A percentile compares a stretch with the other conserved stretches of the same genome.
Evolutionary conservation across 192 early-diverging fungal species (phyloP).

Genomic region (Coemansia sp.): DNA sequence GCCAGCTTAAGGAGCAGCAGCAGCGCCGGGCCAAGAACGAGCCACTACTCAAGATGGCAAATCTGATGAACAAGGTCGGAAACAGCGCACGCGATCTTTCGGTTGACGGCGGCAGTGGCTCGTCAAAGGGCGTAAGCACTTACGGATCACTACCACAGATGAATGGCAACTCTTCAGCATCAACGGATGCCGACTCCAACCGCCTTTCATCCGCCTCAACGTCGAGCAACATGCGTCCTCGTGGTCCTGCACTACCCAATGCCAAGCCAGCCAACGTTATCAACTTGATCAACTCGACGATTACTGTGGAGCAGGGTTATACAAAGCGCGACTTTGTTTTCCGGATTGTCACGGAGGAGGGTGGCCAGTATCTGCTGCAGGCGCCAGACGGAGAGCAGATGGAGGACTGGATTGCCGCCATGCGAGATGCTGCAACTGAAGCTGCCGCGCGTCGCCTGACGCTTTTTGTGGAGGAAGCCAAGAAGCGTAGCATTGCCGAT

Average conservation of each 20-base stretch:
- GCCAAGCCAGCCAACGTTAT: constrained; percentile 68
- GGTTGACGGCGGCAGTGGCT: constrained; percentile 16
- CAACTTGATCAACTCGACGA: constrained; percentile 75
- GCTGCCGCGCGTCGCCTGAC: constrained; percentile 69
- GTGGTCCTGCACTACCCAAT: constrained; percentile 47
- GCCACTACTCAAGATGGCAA: constrained; percentile 55
- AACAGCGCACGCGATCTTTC: constrained; percentile 33
- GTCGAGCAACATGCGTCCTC: constrained; percentile 35
- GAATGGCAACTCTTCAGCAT: not conserved
- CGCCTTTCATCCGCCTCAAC: constrained; percentile 25
- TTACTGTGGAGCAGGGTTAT: constrained; percentile 61
- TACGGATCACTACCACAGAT: not conserved
- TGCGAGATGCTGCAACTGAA: constrained; percentile 67
- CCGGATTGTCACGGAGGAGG: constrained; percentile 76
- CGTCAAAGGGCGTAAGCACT: constrained; percentile 3
- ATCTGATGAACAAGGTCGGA: constrained; percentile 51
- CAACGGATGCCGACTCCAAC: constrained; percentile 10
- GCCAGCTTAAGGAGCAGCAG: constrained; percentile 55
- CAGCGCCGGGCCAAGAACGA: constrained; percentile 56
- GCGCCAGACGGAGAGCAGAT: constrained; percentile 64
- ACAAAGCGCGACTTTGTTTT: constrained; percentile 73
- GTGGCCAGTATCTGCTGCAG: constrained; percentile 72
- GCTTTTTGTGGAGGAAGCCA: constrained; percentile 62
- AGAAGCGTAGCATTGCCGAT: constrained; percentile 34
- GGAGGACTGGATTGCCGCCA: constrained; percentile 67